These are phyloP conservation scores for Trypanosoma grayi DNA, from an alignment of 208 protist species.

Conservation along the genomic window DNA sequence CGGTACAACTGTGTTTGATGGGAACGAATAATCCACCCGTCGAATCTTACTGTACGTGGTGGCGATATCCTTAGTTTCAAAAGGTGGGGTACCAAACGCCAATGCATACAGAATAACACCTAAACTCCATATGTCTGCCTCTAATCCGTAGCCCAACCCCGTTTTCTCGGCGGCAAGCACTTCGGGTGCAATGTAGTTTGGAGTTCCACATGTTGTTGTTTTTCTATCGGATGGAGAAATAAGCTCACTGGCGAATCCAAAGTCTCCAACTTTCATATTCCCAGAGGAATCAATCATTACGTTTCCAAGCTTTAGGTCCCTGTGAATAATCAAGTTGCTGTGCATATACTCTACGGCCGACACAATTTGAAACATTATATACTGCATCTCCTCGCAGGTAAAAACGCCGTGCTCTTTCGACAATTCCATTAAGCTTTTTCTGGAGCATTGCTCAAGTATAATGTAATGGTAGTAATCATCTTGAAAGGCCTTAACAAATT, in stretches of 20 bases:
- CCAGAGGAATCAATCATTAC: constrained; percentile 79
- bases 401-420: constrained; percentile 44
- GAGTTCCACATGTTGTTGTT: constrained; percentile 92
- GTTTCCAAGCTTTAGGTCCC: constrained; percentile 92
- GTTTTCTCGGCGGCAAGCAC: constrained; percentile 41
- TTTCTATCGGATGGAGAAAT: constrained; percentile 33
- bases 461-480: constrained; percentile 73
- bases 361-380: constrained; percentile 88
- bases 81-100: constrained; percentile 77
- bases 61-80: constrained; percentile 64
- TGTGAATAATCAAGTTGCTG: constrained; percentile 53
- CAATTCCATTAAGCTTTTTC: constrained; percentile 54
- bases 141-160: constrained; percentile 79
- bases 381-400: constrained; percentile 42
- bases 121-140: constrained; percentile 94
- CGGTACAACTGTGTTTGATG: constrained; percentile 42
- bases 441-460: constrained; percentile 62
- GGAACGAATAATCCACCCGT: constrained; percentile 77
- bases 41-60: constrained; percentile 61
- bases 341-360: constrained; percentile 88
- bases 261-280: constrained; percentile 91
- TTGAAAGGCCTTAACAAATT: constrained; percentile 48
- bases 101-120: constrained; percentile 93
- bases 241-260: constrained; percentile 84
- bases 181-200: constrained; percentile 97